Percentiles rank a stretch among this genome's conserved stretches.
phyloP scores from a whole-genome alignment of 345 rosid species.

The Melaleuca quinquenervia region DNA sequence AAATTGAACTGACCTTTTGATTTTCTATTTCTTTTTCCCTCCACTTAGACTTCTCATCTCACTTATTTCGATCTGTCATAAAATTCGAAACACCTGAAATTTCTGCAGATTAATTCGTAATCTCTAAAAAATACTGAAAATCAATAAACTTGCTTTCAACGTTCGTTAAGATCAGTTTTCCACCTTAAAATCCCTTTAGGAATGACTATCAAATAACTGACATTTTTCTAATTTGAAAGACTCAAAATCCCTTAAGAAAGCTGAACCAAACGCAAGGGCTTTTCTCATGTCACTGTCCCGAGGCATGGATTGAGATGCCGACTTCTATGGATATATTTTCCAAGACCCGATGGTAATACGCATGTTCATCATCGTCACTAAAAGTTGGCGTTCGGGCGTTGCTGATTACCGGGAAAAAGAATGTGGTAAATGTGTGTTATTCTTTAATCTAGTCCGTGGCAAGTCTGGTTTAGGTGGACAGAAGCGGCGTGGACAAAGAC shows the following conservation, averaged over 20 bases:
- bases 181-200: too few relatives aligned
- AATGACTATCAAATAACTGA: too few relatives aligned
- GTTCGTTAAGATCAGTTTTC: too few relatives aligned
- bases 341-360: background rate
- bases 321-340: background rate
- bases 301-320: background rate
- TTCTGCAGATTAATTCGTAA: too few relatives aligned
- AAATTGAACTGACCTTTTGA: background rate
- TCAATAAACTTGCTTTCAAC: too few relatives aligned
- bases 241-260: too few relatives aligned
- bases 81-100: background rate
- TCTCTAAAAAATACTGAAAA: too few relatives aligned
- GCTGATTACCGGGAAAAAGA: background rate
- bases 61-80: background rate
- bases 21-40: background rate
- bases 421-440: background rate
- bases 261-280: too few relatives aligned
- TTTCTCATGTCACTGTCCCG: background rate
- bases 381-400: background rate
- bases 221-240: too few relatives aligned
- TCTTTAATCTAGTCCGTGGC: background rate
- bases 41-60: background rate
- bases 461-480: background rate
- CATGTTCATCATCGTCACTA: background rate
- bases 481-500: background rate